Evolutionary conservation across 1,284 basidiomycete genomes (phyloP), one percentile per base, ranked within the genome.

Genomic region (Filobasidium uniguttulatum): DNA sequence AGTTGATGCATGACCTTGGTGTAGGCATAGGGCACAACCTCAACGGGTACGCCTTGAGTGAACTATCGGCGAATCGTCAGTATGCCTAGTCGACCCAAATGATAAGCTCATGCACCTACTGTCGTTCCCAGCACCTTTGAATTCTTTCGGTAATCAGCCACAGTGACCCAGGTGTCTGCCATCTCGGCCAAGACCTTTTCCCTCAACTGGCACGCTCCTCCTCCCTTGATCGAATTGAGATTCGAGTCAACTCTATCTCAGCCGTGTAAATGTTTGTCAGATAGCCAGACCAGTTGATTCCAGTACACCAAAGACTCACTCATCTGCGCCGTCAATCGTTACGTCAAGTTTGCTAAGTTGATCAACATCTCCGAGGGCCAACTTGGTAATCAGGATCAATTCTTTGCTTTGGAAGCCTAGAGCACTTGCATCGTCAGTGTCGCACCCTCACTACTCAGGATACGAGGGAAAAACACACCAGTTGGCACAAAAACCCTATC

Each of bases 121-220:
- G 77, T 85, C 23, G 81, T 83, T 2, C 93, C 89, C 15, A 98
- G 76, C 34, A 80, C 75, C 48, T 80, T 71, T 7, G 82, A 82
- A 62, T 96, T 89, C 72, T 94, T 98, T 58, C 93, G 80, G 71
- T 85, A 88, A 69, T 98, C 94, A 44, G 94, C 93, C 37, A 98
- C 93, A 43, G 97, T 76, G 63, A 97, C 75, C 72, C 93, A 97
- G 38, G 82, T 87, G 59, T 79, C 78, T n/a, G 94, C 91, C 17
- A 89, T 89, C 67, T 97, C 93, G 3, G 89, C 91, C 17, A 98
- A 77, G 3, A 98, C 90, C 70, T 98, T 98, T 71, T 98, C 94
- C 31, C 91, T 80, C 30, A 98, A 71, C 61, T 98, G 94, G 68
- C 93, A 97, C 1, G 90, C 93, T 9, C 93, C 93, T 50, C 93